Base-by-base conservation (phyloP, 768 basidiomycete genomes). In the Melanogaster broomeanus region DNA sequence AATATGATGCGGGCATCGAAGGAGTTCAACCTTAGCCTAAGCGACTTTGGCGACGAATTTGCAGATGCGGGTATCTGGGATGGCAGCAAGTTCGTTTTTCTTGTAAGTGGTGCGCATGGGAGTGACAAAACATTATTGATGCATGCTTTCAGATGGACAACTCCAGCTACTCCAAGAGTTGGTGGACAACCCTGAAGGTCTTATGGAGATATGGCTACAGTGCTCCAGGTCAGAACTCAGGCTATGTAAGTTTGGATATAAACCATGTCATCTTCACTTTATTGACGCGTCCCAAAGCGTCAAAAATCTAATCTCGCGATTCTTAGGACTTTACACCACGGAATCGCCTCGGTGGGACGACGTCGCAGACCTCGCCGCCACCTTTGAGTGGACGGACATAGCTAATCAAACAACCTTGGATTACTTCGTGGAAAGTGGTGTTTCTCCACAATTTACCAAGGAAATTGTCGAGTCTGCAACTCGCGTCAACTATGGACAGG, bases 401-500 rank as follows among this genome's bases (percentile, higher is more conserved):
- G 64, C 77, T 1, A 75, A 76, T 9, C 76, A 77, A 43, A 82
- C 80, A 9, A 81, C 81, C 0, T 68, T 72, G 11, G 81, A 84
- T 10, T 89, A 82, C 66, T 76, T 89, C 37, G 65, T 72, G 11
- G 60, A 68, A 11, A 73, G 81, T 16, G 83, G 81, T 19, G 75
- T 94, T 33, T 71, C 79, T 27, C 63, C 74, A 35, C 72, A 72
- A 42, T 96, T 85, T 71, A 73, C 81, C 5, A 71, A 71, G 24
- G 94, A 98, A 70, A 69, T 95, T 41, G 76, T 93, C 28, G 90
- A 92, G 47, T 88, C 83, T 4, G 82, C 86, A 2, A 89, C 90
- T 8, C 78, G 92, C 34, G 89, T 91, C 35, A 94, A 93, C 66
- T 93, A 93, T 61, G 87, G 86, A 44, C 87, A 88, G 74, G 85